phyloP scores from a whole-genome alignment of 176 grass and related monocot genomes.

The Carex parvula region DNA sequence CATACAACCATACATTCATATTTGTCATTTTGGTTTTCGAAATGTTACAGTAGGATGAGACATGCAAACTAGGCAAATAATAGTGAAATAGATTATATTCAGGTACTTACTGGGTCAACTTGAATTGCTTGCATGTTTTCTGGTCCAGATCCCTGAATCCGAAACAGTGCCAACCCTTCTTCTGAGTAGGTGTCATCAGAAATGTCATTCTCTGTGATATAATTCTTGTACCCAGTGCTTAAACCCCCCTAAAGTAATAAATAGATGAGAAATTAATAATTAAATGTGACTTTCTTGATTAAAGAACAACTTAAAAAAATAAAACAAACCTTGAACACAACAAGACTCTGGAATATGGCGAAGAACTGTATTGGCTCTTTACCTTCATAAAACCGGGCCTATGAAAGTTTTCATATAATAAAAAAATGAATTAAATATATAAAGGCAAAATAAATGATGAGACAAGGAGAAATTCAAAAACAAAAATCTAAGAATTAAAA shows the following conservation, averaged over 20 bases:
- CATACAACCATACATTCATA: conserved; percentile 1
- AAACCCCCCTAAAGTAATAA: conserved; percentile 63
- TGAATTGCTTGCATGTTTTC: conserved; percentile 99
- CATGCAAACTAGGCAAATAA: conserved; percentile 5
- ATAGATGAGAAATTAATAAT: neutral
- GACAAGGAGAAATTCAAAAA: conserved; percentile 16
- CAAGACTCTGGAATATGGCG: conserved; percentile 86
- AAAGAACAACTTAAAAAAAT: neutral
- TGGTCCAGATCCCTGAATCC: conserved; percentile 79
- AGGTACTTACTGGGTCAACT: conserved; percentile 68
- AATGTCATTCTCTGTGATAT: conserved; percentile 50
- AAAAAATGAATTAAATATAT: conserved; percentile 36
- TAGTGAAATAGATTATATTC: neutral
- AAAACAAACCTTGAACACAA: conserved; percentile 69
- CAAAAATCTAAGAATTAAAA: conserved; percentile 14
- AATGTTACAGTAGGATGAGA: neutral
- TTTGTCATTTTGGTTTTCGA: neutral
- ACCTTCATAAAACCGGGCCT: conserved; percentile 86
- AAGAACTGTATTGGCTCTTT: conserved; percentile 93
- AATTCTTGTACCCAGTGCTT: conserved; percentile 84
- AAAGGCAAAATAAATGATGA: conserved; percentile 15
- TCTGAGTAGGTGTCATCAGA: conserved; percentile 74
- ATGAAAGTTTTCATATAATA: neutral
- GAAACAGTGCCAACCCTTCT: conserved; percentile 70
- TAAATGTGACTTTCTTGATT: conserved; percentile 8